These are phyloP conservation scores for Neoboletus subvelutipes DNA, from an alignment of 768 basidiomycete genomes.

Conservation along the genomic window DNA sequence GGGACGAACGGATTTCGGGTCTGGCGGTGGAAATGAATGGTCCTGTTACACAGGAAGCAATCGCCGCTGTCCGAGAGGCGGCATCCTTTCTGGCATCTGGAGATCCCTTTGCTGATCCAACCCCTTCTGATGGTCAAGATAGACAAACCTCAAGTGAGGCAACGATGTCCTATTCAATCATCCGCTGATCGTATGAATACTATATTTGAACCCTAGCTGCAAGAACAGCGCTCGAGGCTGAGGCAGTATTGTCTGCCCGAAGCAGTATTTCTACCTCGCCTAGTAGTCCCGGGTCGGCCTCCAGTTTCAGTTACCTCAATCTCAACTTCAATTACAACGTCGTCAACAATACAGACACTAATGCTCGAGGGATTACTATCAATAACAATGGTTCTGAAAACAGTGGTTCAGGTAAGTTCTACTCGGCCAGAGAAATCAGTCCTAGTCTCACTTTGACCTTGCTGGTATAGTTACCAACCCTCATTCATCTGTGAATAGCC, in stretches of 20 bases:
- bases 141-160: background rate
- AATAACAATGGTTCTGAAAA: background rate
- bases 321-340: constrained; percentile 1
- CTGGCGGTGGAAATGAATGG: too few relatives aligned
- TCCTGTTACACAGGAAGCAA: background rate
- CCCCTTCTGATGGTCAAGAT: background rate
- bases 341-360: background rate
- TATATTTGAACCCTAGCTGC: background rate
- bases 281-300: background rate
- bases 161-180: background rate
- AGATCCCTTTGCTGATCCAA: background rate
- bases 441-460: too few relatives aligned
- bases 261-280: background rate
- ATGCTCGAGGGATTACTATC: background rate
- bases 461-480: too few relatives aligned
- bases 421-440: too few relatives aligned
- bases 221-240: too few relatives aligned
- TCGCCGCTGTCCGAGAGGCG: background rate
- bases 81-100: background rate
- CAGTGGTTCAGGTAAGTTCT: constrained; percentile 1
- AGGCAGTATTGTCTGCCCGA: background rate
- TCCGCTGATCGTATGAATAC: background rate
- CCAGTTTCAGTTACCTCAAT: background rate
- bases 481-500: too few relatives aligned
- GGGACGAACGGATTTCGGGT: background rate